Base-by-base conservation (phyloP, 257 asterid species). In the Haberlea rhodopensis region DNA sequence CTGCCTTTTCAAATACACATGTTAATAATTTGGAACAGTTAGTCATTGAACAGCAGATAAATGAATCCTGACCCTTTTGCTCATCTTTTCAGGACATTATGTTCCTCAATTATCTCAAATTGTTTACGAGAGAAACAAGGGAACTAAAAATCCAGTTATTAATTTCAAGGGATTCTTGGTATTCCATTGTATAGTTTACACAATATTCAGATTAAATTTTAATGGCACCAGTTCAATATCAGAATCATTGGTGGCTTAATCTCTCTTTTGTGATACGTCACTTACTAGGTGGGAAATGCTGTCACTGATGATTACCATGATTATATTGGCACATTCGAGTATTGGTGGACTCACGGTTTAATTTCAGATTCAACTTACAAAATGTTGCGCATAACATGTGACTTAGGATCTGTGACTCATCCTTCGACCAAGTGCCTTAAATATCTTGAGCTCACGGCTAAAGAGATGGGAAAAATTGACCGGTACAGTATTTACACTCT, bases 341-440 rank as follows among this genome's bases (percentile, higher is more conserved):
- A 88, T 76, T 94, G 99, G 97, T 94, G 99, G 99, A 94, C 95
- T 1, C 96, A 90, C 62, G 99, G 99, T 67, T 76, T 94, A 29
- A 88, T 94, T 57, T 94, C 99, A 5, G 99, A 94, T 72, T 86
- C 96, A 19, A 90, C 99, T 1, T 94, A 90, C 76, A 85, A 80
- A 73, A 21, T 24, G 73, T 91, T 94, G 31, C 70, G 74, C 27
- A 23, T 51, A 58, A 69, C 82, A 1, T 94, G 99, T 69, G 87
- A 83, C 60, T 34, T 68, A 52, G 96, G 91, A 59, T 90, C 99
- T 26, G 65, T 95, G 53, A 81, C 88, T 37, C 99, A 94, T 72
- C 99, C 97, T 53, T 74, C 97, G 21, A 59, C 59, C 19, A 95
- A 76, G 25, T 94, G 99, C 37, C 45, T 62, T 7, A 84, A 66